phyloP scores from a whole-genome alignment of 2,329 filamentous ascomycete genomes.

The Plectosphaerella sp. region DNA sequence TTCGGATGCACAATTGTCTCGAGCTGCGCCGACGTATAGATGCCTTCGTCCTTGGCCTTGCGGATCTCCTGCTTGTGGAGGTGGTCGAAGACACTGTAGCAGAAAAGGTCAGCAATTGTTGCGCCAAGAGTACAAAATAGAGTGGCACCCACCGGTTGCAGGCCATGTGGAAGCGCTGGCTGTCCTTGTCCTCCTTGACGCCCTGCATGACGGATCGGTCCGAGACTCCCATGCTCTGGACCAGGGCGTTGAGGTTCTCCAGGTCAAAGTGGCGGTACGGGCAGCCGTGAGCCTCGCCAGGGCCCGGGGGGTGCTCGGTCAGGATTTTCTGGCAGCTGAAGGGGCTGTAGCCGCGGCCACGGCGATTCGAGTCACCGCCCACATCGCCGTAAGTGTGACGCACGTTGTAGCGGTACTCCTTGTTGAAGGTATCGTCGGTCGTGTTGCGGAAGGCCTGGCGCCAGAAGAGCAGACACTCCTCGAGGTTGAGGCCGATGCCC shows the following conservation, averaged over 20 bases:
- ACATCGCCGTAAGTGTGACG: slow-evolving; percentile 95
- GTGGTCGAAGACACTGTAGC: slow-evolving; percentile 74
- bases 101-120: slow-evolving; percentile 3
- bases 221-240: slow-evolving; percentile 74
- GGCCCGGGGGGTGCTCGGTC: slow-evolving; percentile 79
- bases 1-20: slow-evolving; percentile 98
- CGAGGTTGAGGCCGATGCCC: slow-evolving; percentile 86
- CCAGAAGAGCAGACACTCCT: slow-evolving; percentile 92
- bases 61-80: slow-evolving; percentile 75
- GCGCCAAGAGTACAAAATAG: background rate
- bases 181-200: slow-evolving; percentile 84
- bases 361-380: slow-evolving; percentile 82
- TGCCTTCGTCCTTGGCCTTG: slow-evolving; percentile 68
- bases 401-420: slow-evolving; percentile 95
- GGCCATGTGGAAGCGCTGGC: slow-evolving; percentile 86
- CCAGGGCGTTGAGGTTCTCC: slow-evolving; percentile 75
- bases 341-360: slow-evolving; percentile 82
- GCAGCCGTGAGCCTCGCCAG: slow-evolving; percentile 91
- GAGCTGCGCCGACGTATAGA: slow-evolving; percentile 69
- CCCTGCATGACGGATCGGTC: slow-evolving; percentile 74
- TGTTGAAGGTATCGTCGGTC: slow-evolving; percentile 93
- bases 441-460: slow-evolving; percentile 78
- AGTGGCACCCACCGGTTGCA: slow-evolving; percentile 68
- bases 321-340: slow-evolving; percentile 95
- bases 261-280: slow-evolving; percentile 88